Base-by-base conservation (phyloP, 805 yeast genomes). In the Saccharomyces jurei region DNA sequence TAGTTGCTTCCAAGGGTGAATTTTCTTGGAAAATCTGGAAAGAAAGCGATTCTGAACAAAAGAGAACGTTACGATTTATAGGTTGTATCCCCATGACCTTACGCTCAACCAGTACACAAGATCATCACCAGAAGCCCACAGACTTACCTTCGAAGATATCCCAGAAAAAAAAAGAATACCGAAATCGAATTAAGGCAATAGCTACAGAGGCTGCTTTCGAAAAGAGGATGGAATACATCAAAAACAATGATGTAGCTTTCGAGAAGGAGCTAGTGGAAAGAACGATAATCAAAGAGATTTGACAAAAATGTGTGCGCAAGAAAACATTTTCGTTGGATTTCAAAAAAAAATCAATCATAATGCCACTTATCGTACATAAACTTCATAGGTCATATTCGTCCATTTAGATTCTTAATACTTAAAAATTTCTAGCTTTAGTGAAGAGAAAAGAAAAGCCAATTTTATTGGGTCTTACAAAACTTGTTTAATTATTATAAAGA, bases 171-270 rank as follows among this genome's bases (percentile, higher is more conserved):
- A 9, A 13, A 1, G 48, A 50, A 14, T 65, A 61, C 41, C 61
- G 66, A 22, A 29, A 56, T 30, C 51, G 60, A 30, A 60, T 63
- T n/a, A 50, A 58, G 28, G 52, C 53, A 17, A 58, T 63, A 36
- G 68, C 71, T 0, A 25, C 67, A 5, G 60, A 60, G 36, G 62
- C 56, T 52, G 66, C 63, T 55, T 65, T 71, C 67, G 56, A 60
- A 13, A 60, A 67, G 29, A 63, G 71, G 50, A 48, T 60, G 4
- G 59, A 62, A 2, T 68, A 67, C 50, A 63, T 63, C 2, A 52
- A 61, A 14, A 63, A 67, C 30, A 60, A 56, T 8, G 61, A 60
- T 49, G 46, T 28, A 2, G 67, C 68, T 3, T 48, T 69, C 26
- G 62, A 61, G 46, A 51, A 57, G 4, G 70, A 66, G 25, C 56